A percentile compares a stretch with the other conserved stretches of the same genome.
Conservation (phyloP, 2,329 filamentous ascomycete species). For the Paecilomyces formosus region DNA sequence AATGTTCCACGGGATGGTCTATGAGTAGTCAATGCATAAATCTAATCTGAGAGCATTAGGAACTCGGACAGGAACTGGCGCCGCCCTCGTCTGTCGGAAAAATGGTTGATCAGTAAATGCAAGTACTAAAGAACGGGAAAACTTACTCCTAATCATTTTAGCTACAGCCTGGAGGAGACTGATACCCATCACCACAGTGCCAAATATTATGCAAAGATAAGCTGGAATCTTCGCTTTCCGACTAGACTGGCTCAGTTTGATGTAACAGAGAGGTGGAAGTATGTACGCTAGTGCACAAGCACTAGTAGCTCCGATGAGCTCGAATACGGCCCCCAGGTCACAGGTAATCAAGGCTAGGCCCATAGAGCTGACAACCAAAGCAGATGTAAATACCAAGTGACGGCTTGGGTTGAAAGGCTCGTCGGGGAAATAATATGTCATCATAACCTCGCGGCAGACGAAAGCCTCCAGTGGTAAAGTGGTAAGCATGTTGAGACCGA, state of each 20-base stretch:
- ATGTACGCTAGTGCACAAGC: constrained; percentile 94
- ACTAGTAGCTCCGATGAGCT: constrained; percentile 90
- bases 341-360: constrained; percentile 75
- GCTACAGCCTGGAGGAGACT: constrained; percentile 64
- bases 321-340: constrained; percentile 89
- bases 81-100: constrained; percentile 24
- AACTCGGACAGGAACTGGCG: constrained; percentile 8
- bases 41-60: not conserved
- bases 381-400: constrained; percentile 79
- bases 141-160: constrained; percentile 52
- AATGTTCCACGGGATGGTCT: not conserved
- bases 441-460: constrained; percentile 94
- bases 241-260: constrained; percentile 75
- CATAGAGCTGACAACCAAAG: constrained; percentile 73
- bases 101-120: constrained; percentile 6
- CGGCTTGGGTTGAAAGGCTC: constrained; percentile 75
- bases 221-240: constrained; percentile 67
- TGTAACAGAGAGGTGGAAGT: constrained; percentile 86
- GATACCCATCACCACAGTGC: constrained; percentile 70
- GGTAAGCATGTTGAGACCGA: constrained; percentile 97
- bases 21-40: not conserved
- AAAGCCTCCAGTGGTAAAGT: constrained; percentile 95
- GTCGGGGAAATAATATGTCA: constrained; percentile 68
- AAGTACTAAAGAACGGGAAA: not conserved
- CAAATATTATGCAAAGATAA: constrained; percentile 68